Conservation (phyloP, 2,329 filamentous ascomycete genomes). For the Penicillium sp. region DNA sequence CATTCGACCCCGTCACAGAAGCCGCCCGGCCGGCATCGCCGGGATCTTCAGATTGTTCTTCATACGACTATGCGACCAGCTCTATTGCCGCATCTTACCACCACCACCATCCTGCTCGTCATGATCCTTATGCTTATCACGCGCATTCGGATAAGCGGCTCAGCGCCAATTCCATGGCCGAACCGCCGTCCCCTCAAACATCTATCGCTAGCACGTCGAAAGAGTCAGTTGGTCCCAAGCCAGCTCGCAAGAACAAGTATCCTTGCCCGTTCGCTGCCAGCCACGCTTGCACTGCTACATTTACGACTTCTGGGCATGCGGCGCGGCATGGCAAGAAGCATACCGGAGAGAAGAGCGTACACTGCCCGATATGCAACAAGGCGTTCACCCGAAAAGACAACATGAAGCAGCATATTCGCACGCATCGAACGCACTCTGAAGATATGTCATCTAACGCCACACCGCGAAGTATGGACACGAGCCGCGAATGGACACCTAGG, state of each 20-base stretch:
- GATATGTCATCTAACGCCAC: conserved; percentile 32
- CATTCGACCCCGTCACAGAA: conserved; percentile 33
- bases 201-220: conserved; percentile 29
- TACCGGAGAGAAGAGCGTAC: conserved; percentile 71
- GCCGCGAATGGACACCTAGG: conserved; percentile 18
- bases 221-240: conserved; percentile 30
- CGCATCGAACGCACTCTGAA: conserved; percentile 53
- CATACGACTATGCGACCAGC: conserved; percentile 38
- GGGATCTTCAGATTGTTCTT: conserved; percentile 40
- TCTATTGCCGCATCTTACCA: conserved; percentile 30
- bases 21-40: conserved; percentile 34
- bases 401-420: conserved; percentile 71
- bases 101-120: conserved; percentile 35
- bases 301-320: conserved; percentile 70
- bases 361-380: conserved; percentile 70
- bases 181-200: conserved; percentile 35
- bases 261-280: conserved; percentile 67
- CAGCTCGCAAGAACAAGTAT: conserved; percentile 65
- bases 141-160: conserved; percentile 32
- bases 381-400: conserved; percentile 72
- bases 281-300: conserved; percentile 64
- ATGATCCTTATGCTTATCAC: conserved; percentile 32
- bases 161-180: conserved; percentile 28
- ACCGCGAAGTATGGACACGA: conserved; percentile 23
- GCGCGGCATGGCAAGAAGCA: conserved; percentile 72